phyloP scores from a whole-genome alignment of 331 rosid species.

The Prunus yedoensis region DNA sequence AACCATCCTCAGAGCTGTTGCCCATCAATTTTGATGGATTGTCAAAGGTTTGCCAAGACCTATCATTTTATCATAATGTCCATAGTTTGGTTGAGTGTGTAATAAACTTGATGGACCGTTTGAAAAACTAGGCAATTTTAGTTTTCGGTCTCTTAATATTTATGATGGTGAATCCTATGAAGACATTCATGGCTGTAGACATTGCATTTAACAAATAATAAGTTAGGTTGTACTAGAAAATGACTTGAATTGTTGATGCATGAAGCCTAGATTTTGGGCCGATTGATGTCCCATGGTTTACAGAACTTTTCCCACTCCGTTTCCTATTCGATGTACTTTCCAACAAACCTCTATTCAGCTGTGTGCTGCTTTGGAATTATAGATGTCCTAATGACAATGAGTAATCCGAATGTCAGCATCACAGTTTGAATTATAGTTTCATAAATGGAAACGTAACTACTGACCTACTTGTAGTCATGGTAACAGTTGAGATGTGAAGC shows the following conservation, averaged over 20 bases:
- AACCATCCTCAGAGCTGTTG: constrained; percentile 75
- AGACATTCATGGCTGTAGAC: neutral
- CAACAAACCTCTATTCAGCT: neutral
- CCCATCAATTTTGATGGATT: constrained; percentile 86
- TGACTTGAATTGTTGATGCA: neutral
- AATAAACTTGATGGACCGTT: neutral
- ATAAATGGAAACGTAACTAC: neutral
- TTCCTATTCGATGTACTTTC: neutral
- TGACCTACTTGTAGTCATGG: neutral
- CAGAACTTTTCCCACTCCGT: neutral
- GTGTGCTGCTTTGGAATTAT: constrained; percentile 7
- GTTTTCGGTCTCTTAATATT: neutral
- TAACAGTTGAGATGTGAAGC: neutral
- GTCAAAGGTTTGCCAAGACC: constrained; percentile 52
- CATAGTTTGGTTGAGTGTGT: neutral
- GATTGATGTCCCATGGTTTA: neutral
- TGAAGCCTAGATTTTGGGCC: neutral
- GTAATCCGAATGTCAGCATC: neutral
- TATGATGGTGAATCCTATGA: neutral
- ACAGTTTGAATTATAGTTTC: neutral
- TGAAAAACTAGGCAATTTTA: neutral
- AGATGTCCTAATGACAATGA: neutral
- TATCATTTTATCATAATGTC: neutral
- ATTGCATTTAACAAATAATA: neutral
- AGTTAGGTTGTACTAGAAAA: neutral